Percentiles rank a stretch among this genome's conserved stretches.
phyloP scores from a whole-genome alignment of 2,329 filamentous ascomycete species.

The Colletotrichum liriopes region DNA sequence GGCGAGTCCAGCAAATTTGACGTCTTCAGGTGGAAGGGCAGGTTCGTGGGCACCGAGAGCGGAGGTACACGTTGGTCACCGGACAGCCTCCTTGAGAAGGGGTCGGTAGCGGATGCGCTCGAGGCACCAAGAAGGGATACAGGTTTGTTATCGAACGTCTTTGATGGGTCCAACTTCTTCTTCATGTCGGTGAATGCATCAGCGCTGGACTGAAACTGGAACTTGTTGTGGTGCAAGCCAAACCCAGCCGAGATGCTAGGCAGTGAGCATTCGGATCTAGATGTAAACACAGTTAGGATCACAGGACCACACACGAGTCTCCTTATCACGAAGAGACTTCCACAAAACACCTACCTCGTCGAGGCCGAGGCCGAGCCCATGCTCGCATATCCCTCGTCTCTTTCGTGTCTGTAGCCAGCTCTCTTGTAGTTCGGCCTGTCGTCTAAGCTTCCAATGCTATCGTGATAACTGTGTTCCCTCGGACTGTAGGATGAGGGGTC shows the following conservation, averaged over 20 bases:
- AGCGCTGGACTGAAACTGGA: constrained; percentile 62
- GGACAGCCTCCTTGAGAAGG: constrained; percentile 53
- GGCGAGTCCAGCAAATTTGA: constrained; percentile 60
- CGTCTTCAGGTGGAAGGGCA: constrained; percentile 54
- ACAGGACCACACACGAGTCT: neutral
- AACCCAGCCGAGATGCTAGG: constrained; percentile 57
- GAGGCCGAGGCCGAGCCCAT: constrained; percentile 55
- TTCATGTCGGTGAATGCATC: constrained; percentile 68
- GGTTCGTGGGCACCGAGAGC: constrained; percentile 62
- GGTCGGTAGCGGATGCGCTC: constrained; percentile 55
- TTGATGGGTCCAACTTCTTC: constrained; percentile 68
- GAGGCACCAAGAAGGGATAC: constrained; percentile 59
- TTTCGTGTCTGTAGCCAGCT: constrained; percentile 47
- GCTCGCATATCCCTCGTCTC: constrained; percentile 63
- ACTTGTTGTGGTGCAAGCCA: constrained; percentile 66
- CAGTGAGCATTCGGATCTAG: constrained; percentile 60
- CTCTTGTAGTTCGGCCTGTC: constrained; percentile 54
- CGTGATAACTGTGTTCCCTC: constrained; percentile 50
- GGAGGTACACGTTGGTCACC: constrained; percentile 60
- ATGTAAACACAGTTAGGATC: constrained; percentile 44
- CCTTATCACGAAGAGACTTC: neutral
- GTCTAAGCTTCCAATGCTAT: constrained; percentile 57
- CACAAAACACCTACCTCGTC: constrained; percentile 36
- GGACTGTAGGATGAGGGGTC: constrained; percentile 46
- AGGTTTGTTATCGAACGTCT: constrained; percentile 61